Conservation (phyloP, 176 grass and related monocot genomes). For the Sorghum bicolor region DNA sequence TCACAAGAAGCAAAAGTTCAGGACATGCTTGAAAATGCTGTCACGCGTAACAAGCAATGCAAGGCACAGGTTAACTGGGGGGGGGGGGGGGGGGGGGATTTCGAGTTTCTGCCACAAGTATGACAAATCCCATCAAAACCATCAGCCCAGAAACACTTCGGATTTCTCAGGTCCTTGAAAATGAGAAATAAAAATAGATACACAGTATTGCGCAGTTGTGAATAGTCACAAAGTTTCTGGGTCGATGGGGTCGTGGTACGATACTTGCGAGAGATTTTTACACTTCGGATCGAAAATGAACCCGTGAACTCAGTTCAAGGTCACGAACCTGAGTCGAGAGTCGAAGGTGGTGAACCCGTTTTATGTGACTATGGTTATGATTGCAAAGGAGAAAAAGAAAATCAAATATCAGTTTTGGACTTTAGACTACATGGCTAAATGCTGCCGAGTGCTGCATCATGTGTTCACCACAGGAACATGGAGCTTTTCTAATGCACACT, state of each 20-base stretch:
- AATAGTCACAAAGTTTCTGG: too few species aligned
- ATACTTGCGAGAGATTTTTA: too few species aligned
- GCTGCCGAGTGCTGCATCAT: not conserved
- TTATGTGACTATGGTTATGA: too few species aligned
- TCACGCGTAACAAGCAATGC: not conserved
- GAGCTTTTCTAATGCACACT: not conserved
- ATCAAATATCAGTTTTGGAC: not conserved
- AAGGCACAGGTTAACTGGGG: not conserved
- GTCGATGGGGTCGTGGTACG: too few species aligned
- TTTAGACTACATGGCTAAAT: not conserved
- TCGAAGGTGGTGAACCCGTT: too few species aligned
- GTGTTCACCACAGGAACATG: not conserved
- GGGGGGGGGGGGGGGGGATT: not conserved
- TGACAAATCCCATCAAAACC: not conserved
- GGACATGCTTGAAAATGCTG: not conserved
- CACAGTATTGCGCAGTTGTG: not conserved
- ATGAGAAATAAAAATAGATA: not conserved
- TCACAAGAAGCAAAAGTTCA: not conserved
- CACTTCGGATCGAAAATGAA: too few species aligned
- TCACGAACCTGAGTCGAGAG: too few species aligned
- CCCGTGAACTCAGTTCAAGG: too few species aligned
- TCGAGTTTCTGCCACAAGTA: not conserved
- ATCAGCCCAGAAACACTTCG: not conserved
- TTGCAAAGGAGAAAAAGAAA: not conserved
- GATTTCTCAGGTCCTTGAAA: not conserved